phyloP scores from a whole-genome alignment of 23 red algal genomes.

The Pyropia yezoensis region DNA sequence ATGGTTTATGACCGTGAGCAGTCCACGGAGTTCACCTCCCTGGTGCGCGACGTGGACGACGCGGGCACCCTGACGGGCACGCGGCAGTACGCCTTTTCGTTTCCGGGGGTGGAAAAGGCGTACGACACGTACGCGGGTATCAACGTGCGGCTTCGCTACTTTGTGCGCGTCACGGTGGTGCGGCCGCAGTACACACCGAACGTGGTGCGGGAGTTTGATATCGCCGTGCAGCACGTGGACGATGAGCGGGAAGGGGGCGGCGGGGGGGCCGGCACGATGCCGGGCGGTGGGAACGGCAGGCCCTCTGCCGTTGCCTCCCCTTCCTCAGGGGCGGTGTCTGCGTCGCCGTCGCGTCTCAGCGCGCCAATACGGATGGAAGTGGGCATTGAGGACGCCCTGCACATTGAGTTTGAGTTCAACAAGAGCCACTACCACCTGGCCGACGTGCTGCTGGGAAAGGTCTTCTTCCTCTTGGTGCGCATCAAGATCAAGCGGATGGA shows the following conservation, averaged over 20 bases:
- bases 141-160: constrained; percentile 81
- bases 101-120: constrained; percentile 72
- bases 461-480: constrained; percentile 79
- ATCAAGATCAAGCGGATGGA: constrained; percentile 97
- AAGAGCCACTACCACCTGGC: constrained; percentile 66
- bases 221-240: constrained; percentile 59
- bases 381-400: constrained; percentile 91
- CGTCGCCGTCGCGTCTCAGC: too few species aligned
- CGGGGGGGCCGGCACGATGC: background rate
- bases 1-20: constrained; percentile 90
- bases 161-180: constrained; percentile 69
- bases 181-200: constrained; percentile 51
- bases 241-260: constrained; percentile 26
- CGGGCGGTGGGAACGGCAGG: background rate
- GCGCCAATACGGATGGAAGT: constrained; percentile 80
- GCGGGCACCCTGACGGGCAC: constrained; percentile 44
- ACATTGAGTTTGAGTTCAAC: constrained; percentile 94
- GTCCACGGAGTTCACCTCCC: constrained; percentile 70
- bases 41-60: constrained; percentile 76
- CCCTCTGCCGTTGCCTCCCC: too few species aligned
- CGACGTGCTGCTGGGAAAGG: constrained; percentile 86
- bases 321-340: too few species aligned
- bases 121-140: constrained; percentile 96
- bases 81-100: constrained; percentile 62
- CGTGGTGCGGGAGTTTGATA: constrained; percentile 49